These are phyloP conservation scores for Paramecium caudatum DNA, from an alignment of 73 alveolate genomes.

Conservation along the genomic window DNA sequence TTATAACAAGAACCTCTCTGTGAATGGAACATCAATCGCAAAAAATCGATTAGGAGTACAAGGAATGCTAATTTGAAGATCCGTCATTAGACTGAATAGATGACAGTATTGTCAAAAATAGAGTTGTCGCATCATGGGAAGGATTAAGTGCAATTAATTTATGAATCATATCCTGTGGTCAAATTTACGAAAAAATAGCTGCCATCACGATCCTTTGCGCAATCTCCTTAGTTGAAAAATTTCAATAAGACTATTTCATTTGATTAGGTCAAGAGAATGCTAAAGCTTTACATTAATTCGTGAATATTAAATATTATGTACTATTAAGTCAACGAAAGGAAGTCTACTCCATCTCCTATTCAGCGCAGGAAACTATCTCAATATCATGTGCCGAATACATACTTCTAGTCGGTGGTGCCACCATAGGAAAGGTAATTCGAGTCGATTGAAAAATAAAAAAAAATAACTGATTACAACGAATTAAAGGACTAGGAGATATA, in stretches of 20 bases:
- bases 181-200: not conserved
- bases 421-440: too few species aligned
- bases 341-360: too few species aligned
- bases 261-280: not conserved
- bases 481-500: too few species aligned
- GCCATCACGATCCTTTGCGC: not conserved
- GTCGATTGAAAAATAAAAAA: too few species aligned
- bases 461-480: too few species aligned
- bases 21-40: not conserved
- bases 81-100: not conserved
- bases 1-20: not conserved
- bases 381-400: too few species aligned
- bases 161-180: constrained; percentile 2
- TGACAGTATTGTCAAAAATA: constrained; percentile 2
- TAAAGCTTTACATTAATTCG: not conserved
- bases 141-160: not conserved
- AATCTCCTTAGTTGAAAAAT: not conserved
- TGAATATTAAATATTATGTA: too few species aligned
- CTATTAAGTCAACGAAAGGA: too few species aligned
- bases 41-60: not conserved
- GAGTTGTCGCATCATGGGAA: constrained; percentile 23
- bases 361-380: too few species aligned
- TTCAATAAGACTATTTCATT: not conserved
- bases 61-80: not conserved
- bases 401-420: too few species aligned